Evolutionary conservation across 257 asterid genomes (phyloP), one percentile per base, ranked within the genome.

Genomic region (Scutellaria baicalensis): DNA sequence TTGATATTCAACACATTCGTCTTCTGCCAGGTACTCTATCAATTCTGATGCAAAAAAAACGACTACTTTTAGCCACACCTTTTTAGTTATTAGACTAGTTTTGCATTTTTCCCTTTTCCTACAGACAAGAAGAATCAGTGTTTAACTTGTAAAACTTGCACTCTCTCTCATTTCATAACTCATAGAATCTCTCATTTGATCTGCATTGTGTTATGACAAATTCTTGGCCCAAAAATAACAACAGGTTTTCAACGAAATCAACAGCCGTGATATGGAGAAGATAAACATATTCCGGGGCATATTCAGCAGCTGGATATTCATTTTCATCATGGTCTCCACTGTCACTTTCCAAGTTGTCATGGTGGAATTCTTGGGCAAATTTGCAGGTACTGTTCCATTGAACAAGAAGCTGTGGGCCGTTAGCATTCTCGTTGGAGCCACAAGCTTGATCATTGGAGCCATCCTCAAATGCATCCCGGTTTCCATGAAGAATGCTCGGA

Each of bases 1-100:
- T 39, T 91, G 89, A 87, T 89, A 61, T 91, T 91, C 86, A 91
- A 91, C 82, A 85, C 95, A 57, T 91, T 91, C 52, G 97, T 91
- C 12, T 91, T 91, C 78, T 91, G 93, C 79, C 92, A 89, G 94
- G 92, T 89, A 80, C 6, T 18, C 14, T 8, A 1, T 40, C 12
- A 45, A 45, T 9, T 44, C 20, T 47, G n/a, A n/a, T n/a, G n/a
- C n/a, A n/a, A n/a, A n/a, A 3, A 23, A 23, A 27, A 27, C 4
- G 33, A 27, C 33, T 27, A 27, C 2, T 27, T 27, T 27, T 27
- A 27, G 33, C 3, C 33, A 23, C 27, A 27, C 33, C 3, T 27
- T 0, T 27, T 27, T 27, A 27, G 33, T 27, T 27, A 27, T 0
- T 27, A 27, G 33, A 27, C 33, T 27, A 27, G 4, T 27, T 27